These are phyloP conservation scores for Taiozyma sp. DNA, from an alignment of 1,139 yeast genomes.

Conservation along the genomic window DNA sequence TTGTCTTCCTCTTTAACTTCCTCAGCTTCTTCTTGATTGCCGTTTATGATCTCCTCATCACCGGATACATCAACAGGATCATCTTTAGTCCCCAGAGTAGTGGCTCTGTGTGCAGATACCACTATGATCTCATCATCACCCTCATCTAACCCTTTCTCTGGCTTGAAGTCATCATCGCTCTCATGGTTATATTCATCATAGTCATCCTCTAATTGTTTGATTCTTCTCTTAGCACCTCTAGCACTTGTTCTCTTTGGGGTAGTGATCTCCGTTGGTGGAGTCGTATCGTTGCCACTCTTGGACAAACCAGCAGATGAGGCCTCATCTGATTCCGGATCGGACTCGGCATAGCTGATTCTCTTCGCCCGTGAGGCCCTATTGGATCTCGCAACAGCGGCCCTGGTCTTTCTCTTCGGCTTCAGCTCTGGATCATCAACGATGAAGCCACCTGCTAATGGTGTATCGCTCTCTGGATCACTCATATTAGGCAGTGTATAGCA, in stretches of 20 bases:
- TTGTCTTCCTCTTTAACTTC: constrained; percentile 13
- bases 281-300: constrained; percentile 12
- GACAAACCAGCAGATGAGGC: constrained; percentile 7
- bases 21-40: constrained; percentile 7
- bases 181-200: constrained; percentile 29
- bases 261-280: background rate
- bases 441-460: constrained; percentile 19
- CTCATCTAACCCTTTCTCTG: constrained; percentile 11
- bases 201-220: constrained; percentile 25
- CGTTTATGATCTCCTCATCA: constrained; percentile 10
- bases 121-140: constrained; percentile 19
- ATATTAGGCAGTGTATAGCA: background rate
- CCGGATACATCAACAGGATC: constrained; percentile 21
- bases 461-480: constrained; percentile 17
- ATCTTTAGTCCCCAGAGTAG: background rate
- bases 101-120: constrained; percentile 1
- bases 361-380: background rate
- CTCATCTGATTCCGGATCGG: constrained; percentile 8
- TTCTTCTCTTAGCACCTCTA: constrained; percentile 11
- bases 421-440: constrained; percentile 22
- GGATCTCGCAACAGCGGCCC: constrained; percentile 1
- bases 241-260: constrained; percentile 11
- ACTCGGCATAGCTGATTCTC: constrained; percentile 11
- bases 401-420: constrained; percentile 5
- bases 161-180: constrained; percentile 21